Evolutionary conservation across 169 alveolate species (phyloP).

Genomic region (Plasmodium cynomolgi): DNA sequence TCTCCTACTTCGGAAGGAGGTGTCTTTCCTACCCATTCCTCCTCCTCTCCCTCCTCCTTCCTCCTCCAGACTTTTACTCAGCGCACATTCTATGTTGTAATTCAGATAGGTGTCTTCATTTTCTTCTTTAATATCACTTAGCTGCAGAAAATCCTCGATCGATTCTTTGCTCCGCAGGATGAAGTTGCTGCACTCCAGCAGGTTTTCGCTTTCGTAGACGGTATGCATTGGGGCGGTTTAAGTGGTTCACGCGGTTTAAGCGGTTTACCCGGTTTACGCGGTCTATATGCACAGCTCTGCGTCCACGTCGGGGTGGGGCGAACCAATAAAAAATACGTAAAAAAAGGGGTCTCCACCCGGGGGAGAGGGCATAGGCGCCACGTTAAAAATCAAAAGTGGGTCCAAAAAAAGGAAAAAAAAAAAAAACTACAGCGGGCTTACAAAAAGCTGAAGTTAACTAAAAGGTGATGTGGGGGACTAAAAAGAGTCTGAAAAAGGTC

Average conservation of each 20-base stretch:
- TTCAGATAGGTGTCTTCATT: constrained; percentile 46
- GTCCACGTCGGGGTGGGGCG: not conserved
- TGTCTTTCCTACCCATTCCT: not conserved
- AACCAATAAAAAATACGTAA: not conserved
- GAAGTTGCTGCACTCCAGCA: constrained; percentile 56
- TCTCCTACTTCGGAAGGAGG: not conserved
- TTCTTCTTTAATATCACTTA: constrained; percentile 49
- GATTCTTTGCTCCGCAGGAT: constrained; percentile 27
- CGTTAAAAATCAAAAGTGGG: not conserved
- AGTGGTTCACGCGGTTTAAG: not conserved
- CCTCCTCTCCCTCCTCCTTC: not conserved
- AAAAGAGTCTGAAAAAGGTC: not conserved
- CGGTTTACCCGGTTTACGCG: not conserved
- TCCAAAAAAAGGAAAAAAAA: not conserved
- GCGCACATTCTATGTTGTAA: constrained; percentile 53
- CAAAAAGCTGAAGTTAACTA: not conserved
- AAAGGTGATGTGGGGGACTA: not conserved
- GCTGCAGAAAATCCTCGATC: constrained; percentile 34
- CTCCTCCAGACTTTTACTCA: constrained; percentile 37
- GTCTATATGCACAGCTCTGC: not conserved
- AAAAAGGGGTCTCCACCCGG: not conserved
- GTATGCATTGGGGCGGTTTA: constrained; percentile 28
- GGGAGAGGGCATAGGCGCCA: not conserved
- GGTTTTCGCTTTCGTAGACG: constrained; percentile 55
- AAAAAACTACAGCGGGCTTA: not conserved